Conservation (phyloP, 768 basidiomycete genomes). For the Butyriboletus loyo region DNA sequence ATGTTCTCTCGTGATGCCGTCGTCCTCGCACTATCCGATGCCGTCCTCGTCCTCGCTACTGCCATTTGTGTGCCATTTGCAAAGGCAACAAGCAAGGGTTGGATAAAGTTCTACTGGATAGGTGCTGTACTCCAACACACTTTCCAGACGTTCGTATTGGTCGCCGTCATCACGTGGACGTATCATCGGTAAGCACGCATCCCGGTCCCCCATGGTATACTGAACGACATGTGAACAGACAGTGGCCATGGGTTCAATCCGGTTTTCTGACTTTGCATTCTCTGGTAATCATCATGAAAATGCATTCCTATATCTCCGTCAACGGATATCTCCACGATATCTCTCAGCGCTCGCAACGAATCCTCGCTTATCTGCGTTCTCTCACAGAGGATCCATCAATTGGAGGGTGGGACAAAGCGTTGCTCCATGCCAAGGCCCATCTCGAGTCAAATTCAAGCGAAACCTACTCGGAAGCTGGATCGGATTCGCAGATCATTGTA, state of each 20-base stretch:
- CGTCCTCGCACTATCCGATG: constrained; percentile 81
- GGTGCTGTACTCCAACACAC: constrained; percentile 79
- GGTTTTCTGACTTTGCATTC: constrained; percentile 87
- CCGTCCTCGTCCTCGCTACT: constrained; percentile 72
- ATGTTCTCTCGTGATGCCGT: constrained; percentile 86
- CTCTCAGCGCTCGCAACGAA: constrained; percentile 42
- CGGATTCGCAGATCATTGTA: constrained; percentile 35
- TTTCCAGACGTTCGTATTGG: constrained; percentile 72
- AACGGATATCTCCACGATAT: constrained; percentile 78
- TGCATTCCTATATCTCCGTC: constrained; percentile 89
- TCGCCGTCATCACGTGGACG: constrained; percentile 80
- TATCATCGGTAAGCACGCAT: constrained; percentile 61
- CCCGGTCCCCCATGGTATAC: neutral
- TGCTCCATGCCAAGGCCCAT: constrained; percentile 45
- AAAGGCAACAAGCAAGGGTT: constrained; percentile 68
- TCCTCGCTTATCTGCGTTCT: constrained; percentile 44
- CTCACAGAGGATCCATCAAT: constrained; percentile 39
- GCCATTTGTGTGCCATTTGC: constrained; percentile 82
- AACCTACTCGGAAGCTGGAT: constrained; percentile 12
- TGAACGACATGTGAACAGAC: constrained; percentile 38
- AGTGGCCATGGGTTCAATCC: constrained; percentile 98
- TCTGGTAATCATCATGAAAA: constrained; percentile 90
- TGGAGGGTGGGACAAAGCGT: constrained; percentile 69
- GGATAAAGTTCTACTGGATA: constrained; percentile 77
- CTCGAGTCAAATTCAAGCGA: constrained; percentile 29